These are phyloP conservation scores for Boletus coccyginus DNA, from an alignment of 768 basidiomycete genomes.

Conservation along the genomic window DNA sequence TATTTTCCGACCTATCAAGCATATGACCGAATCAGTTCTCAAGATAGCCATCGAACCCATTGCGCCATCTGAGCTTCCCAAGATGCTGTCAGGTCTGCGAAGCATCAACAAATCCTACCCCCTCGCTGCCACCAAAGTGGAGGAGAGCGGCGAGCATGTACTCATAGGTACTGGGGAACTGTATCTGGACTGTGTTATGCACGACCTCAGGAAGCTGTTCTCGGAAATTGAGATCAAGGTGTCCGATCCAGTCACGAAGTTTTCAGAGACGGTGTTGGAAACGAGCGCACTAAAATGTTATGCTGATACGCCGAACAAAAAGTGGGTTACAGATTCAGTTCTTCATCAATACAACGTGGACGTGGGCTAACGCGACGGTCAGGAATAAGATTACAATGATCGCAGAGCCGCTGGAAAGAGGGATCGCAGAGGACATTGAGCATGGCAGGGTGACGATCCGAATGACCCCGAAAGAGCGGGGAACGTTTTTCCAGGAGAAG, in stretches of 20 bases:
- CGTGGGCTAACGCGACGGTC: constrained; percentile 12
- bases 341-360: constrained; percentile 6
- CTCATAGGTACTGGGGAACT: constrained; percentile 96
- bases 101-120: constrained; percentile 99
- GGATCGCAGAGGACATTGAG: constrained; percentile 96
- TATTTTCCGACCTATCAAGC: constrained; percentile 95
- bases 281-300: constrained; percentile 98
- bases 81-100: constrained; percentile 96
- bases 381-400: constrained; percentile 99
- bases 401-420: constrained; percentile 93
- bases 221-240: constrained; percentile 99
- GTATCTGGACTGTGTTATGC: constrained; percentile 95
- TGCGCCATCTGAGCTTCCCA: constrained; percentile 94
- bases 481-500: constrained; percentile 93
- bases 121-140: constrained; percentile 90
- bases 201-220: constrained; percentile 88
- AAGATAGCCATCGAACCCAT: constrained; percentile 99
- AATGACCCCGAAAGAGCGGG: constrained; percentile 93
- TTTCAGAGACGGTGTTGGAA: constrained; percentile 97
- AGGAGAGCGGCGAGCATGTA: constrained; percentile 98
- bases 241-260: constrained; percentile 97
- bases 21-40: constrained; percentile 94
- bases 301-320: constrained; percentile 99
- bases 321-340: constrained; percentile 48
- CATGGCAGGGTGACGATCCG: constrained; percentile 89